Percentiles rank a stretch among this genome's conserved stretches.
phyloP scores from a whole-genome alignment of 345 rosid genomes.

The Abelmoschus esculentus region DNA sequence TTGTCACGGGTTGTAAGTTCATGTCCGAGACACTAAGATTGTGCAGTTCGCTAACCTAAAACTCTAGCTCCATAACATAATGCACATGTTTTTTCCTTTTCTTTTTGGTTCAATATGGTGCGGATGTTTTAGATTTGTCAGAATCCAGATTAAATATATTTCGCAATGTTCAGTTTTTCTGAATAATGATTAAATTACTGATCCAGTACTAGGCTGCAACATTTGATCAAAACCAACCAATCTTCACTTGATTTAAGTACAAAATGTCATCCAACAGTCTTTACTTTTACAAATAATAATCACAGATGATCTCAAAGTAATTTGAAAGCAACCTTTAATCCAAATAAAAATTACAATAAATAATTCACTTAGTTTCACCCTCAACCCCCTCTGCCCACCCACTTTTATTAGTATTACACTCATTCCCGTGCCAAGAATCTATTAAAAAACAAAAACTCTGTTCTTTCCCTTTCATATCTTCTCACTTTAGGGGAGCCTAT shows the following conservation, averaged over 20 bases:
- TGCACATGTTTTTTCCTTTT: no score
- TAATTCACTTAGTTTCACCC: not conserved
- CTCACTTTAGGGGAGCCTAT: conserved; percentile 1
- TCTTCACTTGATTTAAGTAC: no score
- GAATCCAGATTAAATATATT: not conserved
- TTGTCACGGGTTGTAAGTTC: no score
- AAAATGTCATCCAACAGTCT: not conserved
- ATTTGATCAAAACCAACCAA: no score
- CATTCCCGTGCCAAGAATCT: conserved; percentile 3
- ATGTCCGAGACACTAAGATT: no score
- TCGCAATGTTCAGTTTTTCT: not conserved
- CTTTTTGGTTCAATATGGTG: not conserved
- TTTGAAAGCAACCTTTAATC: conserved; percentile 8
- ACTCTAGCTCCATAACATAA: no score
- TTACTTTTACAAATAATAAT: not conserved
- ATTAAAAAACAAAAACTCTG: not conserved
- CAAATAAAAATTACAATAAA: not conserved
- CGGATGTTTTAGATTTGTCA: not conserved
- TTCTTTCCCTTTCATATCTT: not conserved
- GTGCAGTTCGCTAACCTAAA: no score
- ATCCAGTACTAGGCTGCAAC: not conserved
- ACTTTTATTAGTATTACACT: not conserved
- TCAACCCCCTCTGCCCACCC: not conserved
- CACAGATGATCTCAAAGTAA: not conserved
- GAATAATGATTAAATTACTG: no score